A percentile compares a stretch with the other conserved stretches of the same genome.
Evolutionary conservation across 192 early-diverging fungal genomes (phyloP).

Genomic region (Coemansia sp.): DNA sequence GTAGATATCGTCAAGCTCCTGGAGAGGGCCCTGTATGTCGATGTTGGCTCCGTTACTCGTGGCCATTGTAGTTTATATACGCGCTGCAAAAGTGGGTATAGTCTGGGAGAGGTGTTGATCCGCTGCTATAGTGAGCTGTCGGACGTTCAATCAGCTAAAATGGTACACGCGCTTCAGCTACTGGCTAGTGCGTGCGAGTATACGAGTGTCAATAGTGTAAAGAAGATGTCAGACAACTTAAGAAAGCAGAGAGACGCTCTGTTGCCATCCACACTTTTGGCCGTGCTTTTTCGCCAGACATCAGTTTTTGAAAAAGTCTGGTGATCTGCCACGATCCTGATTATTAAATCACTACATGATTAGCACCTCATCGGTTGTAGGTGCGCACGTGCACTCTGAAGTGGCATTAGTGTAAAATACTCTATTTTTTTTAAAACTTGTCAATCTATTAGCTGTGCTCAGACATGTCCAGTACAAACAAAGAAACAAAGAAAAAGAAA

Average conservation of each 20-base stretch:
- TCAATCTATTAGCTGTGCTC: no score
- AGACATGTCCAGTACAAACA: no score
- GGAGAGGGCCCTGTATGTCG: constrained; percentile 36
- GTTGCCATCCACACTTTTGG: background rate
- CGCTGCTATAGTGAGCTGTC: constrained; percentile 1
- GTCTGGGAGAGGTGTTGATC: background rate
- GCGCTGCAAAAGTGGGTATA: background rate
- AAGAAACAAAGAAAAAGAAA: no score
- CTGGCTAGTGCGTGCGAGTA: background rate
- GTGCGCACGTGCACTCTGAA: background rate
- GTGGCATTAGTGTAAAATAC: background rate
- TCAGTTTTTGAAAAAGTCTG: constrained; percentile 9
- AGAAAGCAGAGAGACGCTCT: constrained; percentile 9
- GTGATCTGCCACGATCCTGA: constrained; percentile 7
- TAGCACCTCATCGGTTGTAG: background rate
- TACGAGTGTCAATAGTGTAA: background rate
- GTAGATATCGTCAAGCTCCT: constrained; percentile 39
- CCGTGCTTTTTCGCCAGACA: background rate
- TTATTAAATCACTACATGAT: constrained; percentile 12
- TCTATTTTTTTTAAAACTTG: no score
- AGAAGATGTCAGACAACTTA: background rate
- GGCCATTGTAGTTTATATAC: constrained; percentile 21
- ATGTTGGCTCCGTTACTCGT: constrained; percentile 27
- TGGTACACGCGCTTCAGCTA: background rate
- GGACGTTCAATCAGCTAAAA: constrained; percentile 3